Percentiles rank a stretch among this genome's conserved stretches.
These are phyloP conservation scores for Yamadazyma jaroonii DNA, from an alignment of 1,139 yeast genomes.

Conservation along the genomic window DNA sequence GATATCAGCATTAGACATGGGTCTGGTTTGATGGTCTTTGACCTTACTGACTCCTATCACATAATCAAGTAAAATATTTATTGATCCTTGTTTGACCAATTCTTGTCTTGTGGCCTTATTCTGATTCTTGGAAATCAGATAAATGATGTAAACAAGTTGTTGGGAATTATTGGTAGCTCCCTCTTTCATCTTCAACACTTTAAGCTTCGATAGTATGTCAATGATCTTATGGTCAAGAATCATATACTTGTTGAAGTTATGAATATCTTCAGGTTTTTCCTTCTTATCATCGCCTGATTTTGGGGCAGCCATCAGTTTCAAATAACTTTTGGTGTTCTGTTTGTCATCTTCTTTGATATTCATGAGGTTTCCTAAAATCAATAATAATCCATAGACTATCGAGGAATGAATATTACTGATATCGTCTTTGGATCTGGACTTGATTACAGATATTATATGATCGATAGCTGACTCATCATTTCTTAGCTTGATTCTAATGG, in stretches of 20 bases:
- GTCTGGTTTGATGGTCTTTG: constrained; percentile 18
- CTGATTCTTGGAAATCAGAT: constrained; percentile 26
- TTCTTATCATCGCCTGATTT: constrained; percentile 17
- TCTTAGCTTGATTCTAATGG: constrained; percentile 31
- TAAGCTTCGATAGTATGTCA: constrained; percentile 24
- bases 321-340: constrained; percentile 22
- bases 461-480: constrained; percentile 28
- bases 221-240: constrained; percentile 25
- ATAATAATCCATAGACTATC: constrained; percentile 35
- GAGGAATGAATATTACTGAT: constrained; percentile 13
- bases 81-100: constrained; percentile 46
- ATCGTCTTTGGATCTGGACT: constrained; percentile 7
- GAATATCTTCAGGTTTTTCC: constrained; percentile 26
- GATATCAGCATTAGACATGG: constrained; percentile 13
- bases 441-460: constrained; percentile 14
- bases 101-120: constrained; percentile 27
- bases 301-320: constrained; percentile 36
- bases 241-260: constrained; percentile 29
- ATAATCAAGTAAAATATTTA: constrained; percentile 36
- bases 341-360: constrained; percentile 21
- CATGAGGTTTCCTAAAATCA: constrained; percentile 37
- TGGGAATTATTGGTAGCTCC: constrained; percentile 9
- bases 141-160: constrained; percentile 23
- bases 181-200: constrained; percentile 16
- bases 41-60: constrained; percentile 32